Base-by-base conservation (phyloP, 2,329 filamentous ascomycete genomes). In the Chrysosporium keratinophilum region DNA sequence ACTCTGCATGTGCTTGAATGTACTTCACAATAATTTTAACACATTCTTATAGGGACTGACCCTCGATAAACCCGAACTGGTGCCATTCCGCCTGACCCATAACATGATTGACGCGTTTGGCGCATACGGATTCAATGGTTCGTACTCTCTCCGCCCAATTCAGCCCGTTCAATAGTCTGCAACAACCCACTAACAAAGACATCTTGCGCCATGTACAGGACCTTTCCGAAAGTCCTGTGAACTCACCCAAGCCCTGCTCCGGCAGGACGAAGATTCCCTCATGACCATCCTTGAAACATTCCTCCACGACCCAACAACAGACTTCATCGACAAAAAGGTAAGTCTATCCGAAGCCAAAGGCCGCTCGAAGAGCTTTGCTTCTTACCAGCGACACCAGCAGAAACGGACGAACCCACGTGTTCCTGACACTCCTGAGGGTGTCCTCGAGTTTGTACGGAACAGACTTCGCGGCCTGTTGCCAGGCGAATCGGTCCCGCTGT, bases 51-150 rank as follows among this genome's bases (percentile, higher is more conserved):
- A 71, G 67, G 93, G 93, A 1, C 79, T 91, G 40, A 96, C 90
- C 0, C 97, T 98, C 66, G 85, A 89, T 58, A 95, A 94, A 69
- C 91, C 93, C 0, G 93, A 99, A 70, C 78, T 86, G 31, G 93
- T 98, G 1, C 94, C 93, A 1, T 99, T 98, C 76, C 86, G 94
- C 14, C 78, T 98, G 41, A 98, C 93, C 3, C 91, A 96, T 76
- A 98, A 98, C 71, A 97, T 98, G 91, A 82, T 94, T 35, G 88
- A 95, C 59, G 94, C 93, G 10, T 97, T 98, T 83, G 93, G 93
- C 4, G 84, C 94, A 19, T 91, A 94, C 65, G 88, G 90, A 57
- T 88, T 93, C 66, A 93, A 97, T 68, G 87, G 74, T 73, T 58
- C 31, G 60, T 58, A 53, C 33, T 45, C 15, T 28, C 19, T 19